Evolutionary conservation across 257 asterid genomes (phyloP).

Genomic region (Osmanthus fragrans): DNA sequence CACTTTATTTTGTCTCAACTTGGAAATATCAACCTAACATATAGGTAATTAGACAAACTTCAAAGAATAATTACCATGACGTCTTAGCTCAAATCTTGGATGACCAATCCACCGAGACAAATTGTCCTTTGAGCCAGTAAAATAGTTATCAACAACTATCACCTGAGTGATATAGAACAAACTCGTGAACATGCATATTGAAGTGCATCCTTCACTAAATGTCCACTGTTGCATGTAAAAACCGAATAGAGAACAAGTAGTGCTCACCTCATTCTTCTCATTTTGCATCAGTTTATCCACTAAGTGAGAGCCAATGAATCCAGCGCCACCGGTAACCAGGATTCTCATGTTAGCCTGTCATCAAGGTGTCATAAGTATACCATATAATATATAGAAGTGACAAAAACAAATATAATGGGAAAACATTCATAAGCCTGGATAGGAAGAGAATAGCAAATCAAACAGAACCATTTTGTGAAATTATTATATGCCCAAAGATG

Average conservation of each 20-base stretch:
- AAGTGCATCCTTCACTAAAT: neutral
- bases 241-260: neutral
- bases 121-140: constrained; percentile 56
- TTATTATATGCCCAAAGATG: neutral
- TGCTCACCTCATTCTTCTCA: constrained; percentile 54
- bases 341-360: constrained; percentile 56
- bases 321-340: constrained; percentile 60
- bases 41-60: neutral
- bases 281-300: constrained; percentile 55
- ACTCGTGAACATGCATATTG: neutral
- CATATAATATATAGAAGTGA: neutral
- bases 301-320: constrained; percentile 56
- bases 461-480: neutral
- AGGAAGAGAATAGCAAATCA: neutral
- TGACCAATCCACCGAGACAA: constrained; percentile 53
- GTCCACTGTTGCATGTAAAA: neutral
- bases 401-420: neutral
- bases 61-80: constrained; percentile 40
- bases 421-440: neutral
- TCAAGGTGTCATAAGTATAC: neutral
- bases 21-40: neutral
- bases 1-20: neutral
- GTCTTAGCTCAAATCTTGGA: constrained; percentile 58
- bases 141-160: constrained; percentile 51
- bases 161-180: constrained; percentile 27